Conservation (phyloP, 2,329 filamentous ascomycete species). For the Neopestalotiopsis sp. region DNA sequence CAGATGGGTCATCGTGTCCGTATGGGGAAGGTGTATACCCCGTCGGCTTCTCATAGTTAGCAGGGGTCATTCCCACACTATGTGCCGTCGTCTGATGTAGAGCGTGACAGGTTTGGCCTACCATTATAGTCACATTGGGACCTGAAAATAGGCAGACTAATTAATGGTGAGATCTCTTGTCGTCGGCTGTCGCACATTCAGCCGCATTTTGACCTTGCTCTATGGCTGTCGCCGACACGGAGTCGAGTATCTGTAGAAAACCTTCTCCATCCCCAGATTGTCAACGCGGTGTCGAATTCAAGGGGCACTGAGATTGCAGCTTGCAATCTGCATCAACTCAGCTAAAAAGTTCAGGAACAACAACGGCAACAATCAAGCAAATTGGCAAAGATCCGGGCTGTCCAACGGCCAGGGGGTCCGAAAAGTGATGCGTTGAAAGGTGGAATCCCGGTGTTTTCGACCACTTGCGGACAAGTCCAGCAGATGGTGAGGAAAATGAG, state of each 20-base stretch:
- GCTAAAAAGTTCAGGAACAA: neutral
- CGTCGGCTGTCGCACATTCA: neutral
- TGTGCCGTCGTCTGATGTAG: neutral
- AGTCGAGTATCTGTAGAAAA: neutral
- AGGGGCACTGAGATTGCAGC: neutral
- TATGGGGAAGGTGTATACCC: neutral
- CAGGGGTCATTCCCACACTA: neutral
- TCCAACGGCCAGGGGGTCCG: neutral
- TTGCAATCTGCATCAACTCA: neutral
- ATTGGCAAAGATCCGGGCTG: neutral
- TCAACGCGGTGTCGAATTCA: too few relatives aligned
- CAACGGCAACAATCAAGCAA: neutral
- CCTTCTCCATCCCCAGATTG: neutral
- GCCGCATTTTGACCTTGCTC: neutral
- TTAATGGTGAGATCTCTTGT: neutral
- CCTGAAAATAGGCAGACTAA: neutral
- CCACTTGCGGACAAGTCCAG: neutral
- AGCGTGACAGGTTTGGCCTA: neutral
- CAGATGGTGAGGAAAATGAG: neutral
- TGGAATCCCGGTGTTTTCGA: neutral
- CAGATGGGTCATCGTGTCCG: neutral
- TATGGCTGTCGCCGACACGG: neutral
- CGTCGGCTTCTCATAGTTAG: neutral
- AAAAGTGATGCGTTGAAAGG: neutral
- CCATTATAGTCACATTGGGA: neutral